Base-by-base conservation (phyloP, 345 rosid species). In the Gynandropsis gynandra region DNA sequence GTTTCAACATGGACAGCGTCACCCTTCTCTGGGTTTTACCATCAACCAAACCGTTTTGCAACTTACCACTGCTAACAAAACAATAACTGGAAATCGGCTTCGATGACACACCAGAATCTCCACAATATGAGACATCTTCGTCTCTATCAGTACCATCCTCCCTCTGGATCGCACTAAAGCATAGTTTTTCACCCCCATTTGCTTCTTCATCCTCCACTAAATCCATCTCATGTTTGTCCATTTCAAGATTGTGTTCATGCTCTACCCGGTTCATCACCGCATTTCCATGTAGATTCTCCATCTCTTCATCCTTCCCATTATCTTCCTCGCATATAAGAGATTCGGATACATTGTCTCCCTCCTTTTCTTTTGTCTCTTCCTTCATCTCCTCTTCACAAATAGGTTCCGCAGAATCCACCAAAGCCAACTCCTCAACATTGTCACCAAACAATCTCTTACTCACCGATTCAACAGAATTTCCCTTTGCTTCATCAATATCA, bases 401-500 rank as follows among this genome's bases (percentile, higher is more conserved):
- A 49, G 69, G 35, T 52, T 56, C 29, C 29, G 5, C 2, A 24
- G 29, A 24, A 24, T 24, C 63, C 34, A 39, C 31, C 42, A 36
- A 36, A 24, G 44, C 32, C 13, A 48, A 42, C 2, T 24, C 29
- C 29, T 24, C 29, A 24, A 24, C 29, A 24, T 24, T 24, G 43
- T 45, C 67, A 31, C 52, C 51, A 21, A 31, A 36, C 38, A 38
- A 4, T 0, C 29, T 24, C 29, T 24, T 24, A 24, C 29, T 24
- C 29, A 2, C 29, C 29, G 29, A 24, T 24, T 24, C 29, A 24
- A 24, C 29, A 24, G 29, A 24, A 24, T 24, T 5, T 24, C 47
- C 70, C 62, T 82, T 74, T 34, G 57, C 76, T 32, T 77, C 82
- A 0, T 76, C 85, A 52, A 71, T 21, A 64, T 86, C 90, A 27